Evolutionary conservation across 73 alveolate genomes (phyloP), one percentile per base, ranked within the genome.

Genomic region (Paraurostyla sp.): DNA sequence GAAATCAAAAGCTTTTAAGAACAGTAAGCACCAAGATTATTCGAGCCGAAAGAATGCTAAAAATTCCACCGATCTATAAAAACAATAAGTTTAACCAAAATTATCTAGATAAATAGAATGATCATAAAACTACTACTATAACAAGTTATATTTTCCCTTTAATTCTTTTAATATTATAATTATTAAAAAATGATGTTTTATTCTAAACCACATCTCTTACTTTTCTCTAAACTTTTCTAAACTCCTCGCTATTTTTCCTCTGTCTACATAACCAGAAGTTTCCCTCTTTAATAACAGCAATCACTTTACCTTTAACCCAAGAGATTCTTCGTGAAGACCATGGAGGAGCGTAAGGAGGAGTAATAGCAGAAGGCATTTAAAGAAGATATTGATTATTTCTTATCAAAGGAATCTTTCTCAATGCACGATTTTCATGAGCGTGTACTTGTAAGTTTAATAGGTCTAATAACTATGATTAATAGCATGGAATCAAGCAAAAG

Each of bases 401-500:
- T 85, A 4, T 20, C 81, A 58, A 87, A 87, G 42, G 83, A 78
- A 1, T 15, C 90, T 11, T 87, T 87, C 87, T 76, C 82, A 36
- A 52, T 87, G 4, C 93, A 87, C 57, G 93, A 87, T 42, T 87
- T 87, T 78, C 93, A 87, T 57, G 93, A 87, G 35, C 50, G 90
- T 54, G 90, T 85, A 0, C 45, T 68, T 4, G 59, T 69, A 46
- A 41, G 91, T 16, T 38, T 56, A 30, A n/a, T n/a, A n/a, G n/a
- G n/a, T n/a, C n/a, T n/a, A n/a, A n/a, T n/a, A n/a, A n/a, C n/a
- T n/a, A n/a, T n/a, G n/a, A n/a, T n/a, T n/a, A n/a, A 32, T 60
- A 49, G 78, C 82, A 81, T 38, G 82, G 71, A 33, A 20, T 87
- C 62, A 75, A 87, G 46, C 60, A 87, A 51, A 85, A 85, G 46